Base-by-base conservation (phyloP, 2,329 filamentous ascomycete species). In the Cladophialophora exuberans region DNA sequence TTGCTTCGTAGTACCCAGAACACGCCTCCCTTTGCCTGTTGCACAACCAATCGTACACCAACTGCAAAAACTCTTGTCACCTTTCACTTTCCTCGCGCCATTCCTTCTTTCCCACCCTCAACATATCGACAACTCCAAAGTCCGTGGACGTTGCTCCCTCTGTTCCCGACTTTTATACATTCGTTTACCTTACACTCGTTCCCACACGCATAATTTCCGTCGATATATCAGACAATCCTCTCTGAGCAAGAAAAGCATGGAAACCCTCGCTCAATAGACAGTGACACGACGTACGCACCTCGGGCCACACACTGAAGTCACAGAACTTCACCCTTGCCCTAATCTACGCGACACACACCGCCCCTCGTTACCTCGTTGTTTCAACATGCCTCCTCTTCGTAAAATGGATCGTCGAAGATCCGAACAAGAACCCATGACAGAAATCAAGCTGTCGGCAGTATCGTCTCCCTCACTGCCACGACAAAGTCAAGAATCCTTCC, bases 301-400 rank as follows among this genome's bases (percentile, higher is more conserved):
- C 30, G 18, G 45, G 20, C 28, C 45, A 20, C 7, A 30, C n/a
- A 10, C 46, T 42, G 38, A 22, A 5, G 39, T 42, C 46, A 30
- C 38, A 52, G 42, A 42, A 36, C 26, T 36, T 39, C 25, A 20
- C 36, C 57, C 50, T 57, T 54, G 57, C 35, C 28, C 22, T 31
- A 13, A 31, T 31, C 28, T 44, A 22, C 13, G 13, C 22, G 11
- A 26, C 10, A 33, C n/a, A n/a, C 28, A 47, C 23, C 33, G 33
- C 18, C 49, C 46, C 44, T 41, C 55, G 17, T 36, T 52, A 35
- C 46, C 44, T 41, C 55, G 17, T 36, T 52, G 35, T 35, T 48
- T 45, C 60, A 58, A 39, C 39, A 62, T 62, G 60, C 60, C 60
- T 56, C 60, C 54, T 51, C 38, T 60, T 46, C 60, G 57, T 25